Evolutionary conservation across 1,139 yeast genomes (phyloP).

Genomic region (Scheffersomyces illinoinensis): DNA sequence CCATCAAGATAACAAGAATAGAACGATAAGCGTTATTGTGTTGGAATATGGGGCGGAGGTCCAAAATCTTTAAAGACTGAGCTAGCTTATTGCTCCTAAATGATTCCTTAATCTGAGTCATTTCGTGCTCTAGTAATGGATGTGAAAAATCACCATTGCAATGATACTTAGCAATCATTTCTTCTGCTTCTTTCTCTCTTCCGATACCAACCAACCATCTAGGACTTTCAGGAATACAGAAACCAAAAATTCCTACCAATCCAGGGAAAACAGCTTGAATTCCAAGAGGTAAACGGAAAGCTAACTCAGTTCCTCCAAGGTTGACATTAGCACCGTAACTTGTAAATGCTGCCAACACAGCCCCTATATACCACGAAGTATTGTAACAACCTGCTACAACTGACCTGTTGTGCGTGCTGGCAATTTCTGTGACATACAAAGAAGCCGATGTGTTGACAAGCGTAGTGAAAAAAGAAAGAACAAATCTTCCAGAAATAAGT

Average conservation of each 20-base stretch:
- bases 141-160: constrained; percentile 19
- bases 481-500: constrained; percentile 25
- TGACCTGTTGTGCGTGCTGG: constrained; percentile 25
- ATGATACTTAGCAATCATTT: constrained; percentile 22
- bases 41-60: constrained; percentile 8
- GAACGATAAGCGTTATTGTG: constrained; percentile 1
- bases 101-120: constrained; percentile 16
- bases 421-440: constrained; percentile 24
- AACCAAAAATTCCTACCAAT: constrained; percentile 15
- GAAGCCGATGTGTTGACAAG: constrained; percentile 21
- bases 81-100: background rate
- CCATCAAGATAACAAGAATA: constrained; percentile 8
- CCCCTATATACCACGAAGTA: constrained; percentile 25
- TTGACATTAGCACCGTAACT: constrained; percentile 24
- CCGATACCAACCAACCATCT: constrained; percentile 48
- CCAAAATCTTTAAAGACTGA: constrained; percentile 6
- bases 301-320: constrained; percentile 15
- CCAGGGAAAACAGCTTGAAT: constrained; percentile 21
- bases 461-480: constrained; percentile 13
- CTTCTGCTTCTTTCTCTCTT: constrained; percentile 35
- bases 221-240: constrained; percentile 60
- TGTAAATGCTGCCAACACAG: constrained; percentile 25
- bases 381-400: constrained; percentile 22
- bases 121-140: constrained; percentile 17
- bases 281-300: constrained; percentile 21